A percentile compares a stretch with the other conserved stretches of the same genome.
Conservation (phyloP, 164 flowering plant genomes). For the Annona squamosa region DNA sequence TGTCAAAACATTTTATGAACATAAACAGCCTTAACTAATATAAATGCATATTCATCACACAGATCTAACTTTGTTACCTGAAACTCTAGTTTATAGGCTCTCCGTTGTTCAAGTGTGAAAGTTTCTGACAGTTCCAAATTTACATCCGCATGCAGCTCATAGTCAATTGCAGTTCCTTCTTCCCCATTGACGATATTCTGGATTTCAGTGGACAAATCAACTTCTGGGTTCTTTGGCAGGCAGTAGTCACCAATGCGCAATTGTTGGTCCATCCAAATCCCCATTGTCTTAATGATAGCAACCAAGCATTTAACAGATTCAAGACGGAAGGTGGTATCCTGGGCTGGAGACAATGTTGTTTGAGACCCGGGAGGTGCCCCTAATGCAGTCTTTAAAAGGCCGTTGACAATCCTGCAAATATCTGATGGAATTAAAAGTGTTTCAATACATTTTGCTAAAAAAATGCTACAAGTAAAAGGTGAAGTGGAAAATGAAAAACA, state of each 20-base stretch:
- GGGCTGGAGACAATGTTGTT: conserved; percentile 76
- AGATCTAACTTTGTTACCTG: conserved; percentile 41
- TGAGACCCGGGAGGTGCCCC: conserved; percentile 97
- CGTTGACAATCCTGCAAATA: conserved; percentile 97
- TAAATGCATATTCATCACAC: neutral
- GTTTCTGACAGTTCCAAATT: conserved; percentile 72
- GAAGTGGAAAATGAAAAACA: conserved; percentile 1
- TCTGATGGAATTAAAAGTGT: conserved; percentile 81
- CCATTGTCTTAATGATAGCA: conserved; percentile 81
- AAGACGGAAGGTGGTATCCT: conserved; percentile 81
- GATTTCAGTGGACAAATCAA: conserved; percentile 44
- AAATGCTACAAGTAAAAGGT: conserved; percentile 5
- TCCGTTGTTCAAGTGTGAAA: conserved; percentile 86
- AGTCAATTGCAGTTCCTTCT: conserved; percentile 53
- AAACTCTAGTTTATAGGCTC: conserved; percentile 83
- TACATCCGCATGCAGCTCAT: conserved; percentile 65
- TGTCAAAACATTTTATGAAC: neutral
- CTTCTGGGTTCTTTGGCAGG: conserved; percentile 42
- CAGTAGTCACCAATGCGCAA: conserved; percentile 44
- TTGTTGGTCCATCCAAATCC: conserved; percentile 96
- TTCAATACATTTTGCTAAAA: conserved; percentile 45
- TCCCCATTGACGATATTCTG: conserved; percentile 43
- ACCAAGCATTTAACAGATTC: conserved; percentile 95
- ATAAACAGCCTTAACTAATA: neutral
- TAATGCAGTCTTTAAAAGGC: conserved; percentile 90